Evolutionary conservation across 106 monocot genomes (phyloP), one percentile per base, ranked within the genome.

Genomic region (Dioscorea alata): DNA sequence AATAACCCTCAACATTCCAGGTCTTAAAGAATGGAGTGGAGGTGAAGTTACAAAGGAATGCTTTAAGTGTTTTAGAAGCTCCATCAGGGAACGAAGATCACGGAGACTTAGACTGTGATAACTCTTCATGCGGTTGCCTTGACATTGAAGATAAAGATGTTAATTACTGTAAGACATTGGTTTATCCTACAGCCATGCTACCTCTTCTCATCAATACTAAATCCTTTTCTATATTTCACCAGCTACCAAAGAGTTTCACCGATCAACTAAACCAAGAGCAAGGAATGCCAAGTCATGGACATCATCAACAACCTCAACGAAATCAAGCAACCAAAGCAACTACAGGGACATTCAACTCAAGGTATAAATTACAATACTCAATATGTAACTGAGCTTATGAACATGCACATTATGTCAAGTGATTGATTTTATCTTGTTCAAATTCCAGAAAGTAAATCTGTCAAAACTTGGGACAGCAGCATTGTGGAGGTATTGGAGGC

Each of bases 11-110:
- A 42, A 42, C 42, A 50, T 35, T 73, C 13, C 69, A 93, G 93
- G 93, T 93, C 49, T 84, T 93, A n/a, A 93, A 93, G 69, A 93
- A 93, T 86, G 93, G 93, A 28, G 89, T 86, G 65, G 93, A 93
- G 76, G 93, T 93, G 74, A 93, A 93, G 69, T 68, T 93, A 52
- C 93, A 93, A 62, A 89, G 93, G 66, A 93, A 90, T 78, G 93
- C 93, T 51, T 70, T 93, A 70, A 93, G 86, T 54, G 93, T 90
- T 12, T 72, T 93, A 59, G 93, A 93, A 76, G 65, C 86, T 70
- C 93, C 93, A 25, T 82, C 84, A 10, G 93, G 89, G 21, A 82
- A 94, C 21, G 91, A 91, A 75, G 94, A 87, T 8, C 84, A 85
- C 33, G 77, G 71, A 17, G 82, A 90, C 13, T 53, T 80, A 33